Base-by-base conservation (phyloP, 2,329 filamentous ascomycete species). In the Hymenoscyphus repandus region DNA sequence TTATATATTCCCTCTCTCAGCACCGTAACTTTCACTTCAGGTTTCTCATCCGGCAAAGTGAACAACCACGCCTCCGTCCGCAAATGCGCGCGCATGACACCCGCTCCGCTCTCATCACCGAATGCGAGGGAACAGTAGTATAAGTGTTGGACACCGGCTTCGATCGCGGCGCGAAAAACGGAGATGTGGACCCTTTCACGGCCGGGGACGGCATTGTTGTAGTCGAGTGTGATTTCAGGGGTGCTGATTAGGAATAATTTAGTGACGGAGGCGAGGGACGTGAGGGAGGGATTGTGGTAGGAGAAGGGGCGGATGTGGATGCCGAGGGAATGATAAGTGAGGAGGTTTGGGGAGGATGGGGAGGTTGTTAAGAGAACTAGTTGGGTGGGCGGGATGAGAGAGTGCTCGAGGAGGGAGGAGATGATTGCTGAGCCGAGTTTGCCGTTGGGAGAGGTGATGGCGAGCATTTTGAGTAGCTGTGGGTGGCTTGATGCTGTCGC, bases 171-270 rank as follows among this genome's bases (percentile, higher is more conserved):
- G 37, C 68, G 62, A 13, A 59, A 47, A 1, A 50, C 51, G 0
- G 36, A 32, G n/a, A 52, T 49, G 31, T 59, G 55, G 5, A 47
- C 40, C 17, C 31, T 49, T 34, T 54, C 55, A 17, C 55, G 27
- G 1, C 58, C 58, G 2, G 51, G 27, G 7, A 54, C 54, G 6
- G 75, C 68, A 50, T 73, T 73, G 52, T 69, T 69, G 6, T 72
- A 74, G 30, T 74, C 52, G 38, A 59, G 47, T 9, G 47, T 44
- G n/a, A 61, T 62, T 6, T 58, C 47, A 6, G 60, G 61, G 1
- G 54, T 55, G 30, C 66, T 68, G n/a, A 68, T 58, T 12, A 62
- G 59, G 52, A 64, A 75, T 42, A 77, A 47, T 32, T 55, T 56
- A 27, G 22, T 46, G 34, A 54, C 54, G 22, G 49, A 53, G 18